phyloP scores from a whole-genome alignment of 2,329 filamentous ascomycete species.

The Gremmenia infestans region DNA sequence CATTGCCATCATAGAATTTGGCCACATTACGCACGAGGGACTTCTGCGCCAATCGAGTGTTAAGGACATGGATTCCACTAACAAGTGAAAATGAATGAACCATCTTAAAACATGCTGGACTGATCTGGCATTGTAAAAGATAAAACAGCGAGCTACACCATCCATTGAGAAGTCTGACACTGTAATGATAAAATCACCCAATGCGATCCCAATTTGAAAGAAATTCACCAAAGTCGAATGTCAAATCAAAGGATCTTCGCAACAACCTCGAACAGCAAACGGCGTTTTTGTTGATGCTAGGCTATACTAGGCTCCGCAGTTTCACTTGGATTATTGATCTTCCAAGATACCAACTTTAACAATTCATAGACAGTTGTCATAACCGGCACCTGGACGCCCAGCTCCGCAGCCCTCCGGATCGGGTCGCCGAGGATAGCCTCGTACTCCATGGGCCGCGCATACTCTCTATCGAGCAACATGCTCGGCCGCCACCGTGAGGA shows the following conservation, averaged over 20 bases:
- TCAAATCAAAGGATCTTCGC: no score
- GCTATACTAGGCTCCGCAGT: background rate
- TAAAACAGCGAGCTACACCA: no score
- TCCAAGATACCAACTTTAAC: slow-evolving; percentile 44
- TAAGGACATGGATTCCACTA: slow-evolving; percentile 25
- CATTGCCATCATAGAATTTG: background rate
- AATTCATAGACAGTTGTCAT: slow-evolving; percentile 48
- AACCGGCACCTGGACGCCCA: slow-evolving; percentile 45
- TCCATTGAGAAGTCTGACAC: background rate
- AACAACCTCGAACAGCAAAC: no score
- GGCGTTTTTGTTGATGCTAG: background rate
- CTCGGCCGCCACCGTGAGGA: slow-evolving; percentile 25
- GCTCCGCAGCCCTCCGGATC: slow-evolving; percentile 42
- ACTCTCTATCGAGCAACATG: slow-evolving; percentile 48
- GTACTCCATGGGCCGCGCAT: slow-evolving; percentile 45
- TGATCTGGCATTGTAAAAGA: no score
- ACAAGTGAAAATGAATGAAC: slow-evolving; percentile 25
- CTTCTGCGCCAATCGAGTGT: slow-evolving; percentile 29
- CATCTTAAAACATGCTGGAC: no score
- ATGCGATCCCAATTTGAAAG: background rate
- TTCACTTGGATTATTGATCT: slow-evolving; percentile 14
- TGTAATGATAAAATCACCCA: background rate
- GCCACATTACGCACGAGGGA: slow-evolving; percentile 25
- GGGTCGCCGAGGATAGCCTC: slow-evolving; percentile 51
- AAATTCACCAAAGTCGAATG: no score